phyloP scores from a whole-genome alignment of 371 early-diverging fungal species.

The Lichtheimia corymbifera region DNA sequence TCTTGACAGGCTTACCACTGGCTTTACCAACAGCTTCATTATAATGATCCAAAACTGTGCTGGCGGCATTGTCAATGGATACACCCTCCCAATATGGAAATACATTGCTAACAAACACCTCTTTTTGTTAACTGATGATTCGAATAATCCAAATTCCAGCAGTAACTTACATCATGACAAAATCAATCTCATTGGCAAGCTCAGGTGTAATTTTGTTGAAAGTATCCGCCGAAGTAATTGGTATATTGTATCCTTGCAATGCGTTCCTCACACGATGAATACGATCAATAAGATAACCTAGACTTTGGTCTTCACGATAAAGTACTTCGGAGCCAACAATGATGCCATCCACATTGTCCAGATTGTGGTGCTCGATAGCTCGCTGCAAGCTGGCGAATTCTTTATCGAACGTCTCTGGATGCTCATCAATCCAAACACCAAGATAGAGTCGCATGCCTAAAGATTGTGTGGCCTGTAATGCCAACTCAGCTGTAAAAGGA shows the following conservation, averaged over 20 bases:
- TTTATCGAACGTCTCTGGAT: constrained; percentile 38
- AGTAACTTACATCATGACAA: constrained; percentile 52
- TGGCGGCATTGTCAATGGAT: constrained; percentile 45
- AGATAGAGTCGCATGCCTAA: constrained; percentile 57
- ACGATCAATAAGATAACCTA: constrained; percentile 30
- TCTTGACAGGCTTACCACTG: constrained; percentile 49
- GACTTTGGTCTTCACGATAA: constrained; percentile 52
- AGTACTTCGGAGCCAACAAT: constrained; percentile 66
- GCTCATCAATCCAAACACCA: constrained; percentile 59
- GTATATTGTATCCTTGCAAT: constrained; percentile 23
- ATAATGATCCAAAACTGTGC: constrained; percentile 46
- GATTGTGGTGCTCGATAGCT: constrained; percentile 27
- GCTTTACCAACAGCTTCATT: constrained; percentile 42
- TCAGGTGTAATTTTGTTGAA: constrained; percentile 50
- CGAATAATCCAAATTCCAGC: not conserved
- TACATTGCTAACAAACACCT: constrained; percentile 38
- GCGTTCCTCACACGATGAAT: constrained; percentile 26
- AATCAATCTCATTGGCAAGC: constrained; percentile 55
- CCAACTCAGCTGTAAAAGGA: constrained; percentile 20
- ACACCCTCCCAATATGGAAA: constrained; percentile 72
- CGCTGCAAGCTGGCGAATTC: constrained; percentile 46
- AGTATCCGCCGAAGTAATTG: constrained; percentile 58
- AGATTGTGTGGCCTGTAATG: constrained; percentile 55
- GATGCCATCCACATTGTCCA: constrained; percentile 46
- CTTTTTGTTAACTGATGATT: not conserved